phyloP scores from a whole-genome alignment of 495 filamentous ascomycete genomes.

The Neurospora sp. region DNA sequence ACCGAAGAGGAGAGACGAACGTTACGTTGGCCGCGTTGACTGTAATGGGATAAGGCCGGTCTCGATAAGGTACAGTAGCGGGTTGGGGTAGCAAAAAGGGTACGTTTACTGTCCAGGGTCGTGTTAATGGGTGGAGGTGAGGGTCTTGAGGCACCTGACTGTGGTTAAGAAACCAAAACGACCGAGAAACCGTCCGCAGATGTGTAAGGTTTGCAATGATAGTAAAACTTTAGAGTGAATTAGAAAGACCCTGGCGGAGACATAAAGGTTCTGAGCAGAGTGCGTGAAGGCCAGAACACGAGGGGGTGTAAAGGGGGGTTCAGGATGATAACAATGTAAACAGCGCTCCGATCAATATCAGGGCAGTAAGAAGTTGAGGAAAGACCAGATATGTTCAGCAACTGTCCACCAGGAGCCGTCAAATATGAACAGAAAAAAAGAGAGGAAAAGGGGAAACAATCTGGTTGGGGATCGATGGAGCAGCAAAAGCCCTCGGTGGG shows the following conservation, averaged over 20 bases:
- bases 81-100: neutral
- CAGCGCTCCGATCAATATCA: neutral
- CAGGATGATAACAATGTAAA: neutral
- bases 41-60: neutral
- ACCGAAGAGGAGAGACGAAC: neutral
- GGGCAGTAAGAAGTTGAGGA: neutral
- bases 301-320: neutral
- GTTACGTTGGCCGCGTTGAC: neutral
- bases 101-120: neutral
- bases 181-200: neutral
- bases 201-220: neutral
- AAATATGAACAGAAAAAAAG: neutral
- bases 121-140: neutral
- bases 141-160: neutral
- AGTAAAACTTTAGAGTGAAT: neutral
- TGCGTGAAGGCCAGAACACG: neutral
- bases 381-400: neutral
- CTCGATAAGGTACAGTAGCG: neutral
- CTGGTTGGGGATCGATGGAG: neutral
- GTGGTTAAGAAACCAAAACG: neutral
- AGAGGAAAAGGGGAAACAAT: neutral
- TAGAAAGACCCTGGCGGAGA: neutral
- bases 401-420: neutral
- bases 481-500: neutral
- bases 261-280: neutral